Base-by-base conservation (phyloP, 2,329 filamentous ascomycete genomes). In the Gaeumannomyces sp. region DNA sequence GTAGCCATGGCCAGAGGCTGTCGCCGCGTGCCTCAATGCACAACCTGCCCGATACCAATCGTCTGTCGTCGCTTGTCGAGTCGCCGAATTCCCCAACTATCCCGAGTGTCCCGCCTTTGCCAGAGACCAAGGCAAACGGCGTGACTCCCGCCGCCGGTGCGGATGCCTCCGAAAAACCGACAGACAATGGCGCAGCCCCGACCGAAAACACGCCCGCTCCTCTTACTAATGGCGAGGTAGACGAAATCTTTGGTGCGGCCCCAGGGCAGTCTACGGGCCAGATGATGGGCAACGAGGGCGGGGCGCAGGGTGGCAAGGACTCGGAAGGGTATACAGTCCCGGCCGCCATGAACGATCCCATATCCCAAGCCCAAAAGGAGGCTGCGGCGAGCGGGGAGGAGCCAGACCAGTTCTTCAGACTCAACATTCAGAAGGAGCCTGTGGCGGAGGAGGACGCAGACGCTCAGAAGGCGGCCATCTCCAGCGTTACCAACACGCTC, bases 291-390 rank as follows among this genome's bases (percentile, higher is more conserved):
- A 10, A 53, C 22, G 45, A 53, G 45, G 45, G 45, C 22, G 45
- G 19, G 45, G 7, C 22, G 5, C 19, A 53, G 22, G 73, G 81
- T 64, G 76, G 78, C 27, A 91, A 86, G 72, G 92, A 95, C 72
- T 79, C 85, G 0, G 91, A 96, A 68, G 92, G 91, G 8, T 95
- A 88, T 72, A 89, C 84, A 4, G 84, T 94, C n/a, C 90, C 89
- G 0, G 81, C 86, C 0, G 79, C 85, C 1, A 80, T 81, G 70
- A 81, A 87, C 69, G 80, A 89, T 73, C 81, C 87, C 3, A 89
- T 94, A 65, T 89, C 90, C 0, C 86, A 89, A 72, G 91, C 90
- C 10, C 84, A 93, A 74, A 82, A 83, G 59, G 90, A 93, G 72
- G 86, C 83, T 11, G 82, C 81, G 64, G 77, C 76, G 11, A 75